phyloP scores from a whole-genome alignment of 2,329 filamentous ascomycete genomes.

The Venturia effusa region DNA sequence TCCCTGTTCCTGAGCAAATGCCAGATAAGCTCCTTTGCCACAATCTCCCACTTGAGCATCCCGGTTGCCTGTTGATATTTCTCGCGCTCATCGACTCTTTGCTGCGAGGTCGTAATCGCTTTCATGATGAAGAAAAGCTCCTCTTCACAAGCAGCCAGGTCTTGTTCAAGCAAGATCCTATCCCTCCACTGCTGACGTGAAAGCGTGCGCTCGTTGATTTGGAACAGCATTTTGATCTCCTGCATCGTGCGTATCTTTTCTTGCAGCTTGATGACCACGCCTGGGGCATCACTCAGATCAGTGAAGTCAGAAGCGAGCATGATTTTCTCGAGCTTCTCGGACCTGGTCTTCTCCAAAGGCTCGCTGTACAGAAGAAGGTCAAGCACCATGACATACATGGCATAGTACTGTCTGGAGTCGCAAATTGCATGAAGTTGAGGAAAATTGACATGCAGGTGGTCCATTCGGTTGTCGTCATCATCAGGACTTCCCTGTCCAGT shows the following conservation, averaged over 20 bases:
- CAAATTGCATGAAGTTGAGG: slow-evolving; percentile 89
- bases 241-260: slow-evolving; percentile 87
- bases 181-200: slow-evolving; percentile 90
- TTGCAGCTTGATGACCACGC: slow-evolving; percentile 85
- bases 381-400: slow-evolving; percentile 94
- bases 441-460: slow-evolving; percentile 95
- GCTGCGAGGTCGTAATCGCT: slow-evolving; percentile 91
- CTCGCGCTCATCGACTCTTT: slow-evolving; percentile 63
- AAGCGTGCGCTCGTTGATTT: slow-evolving; percentile 77
- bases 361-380: slow-evolving; percentile 95
- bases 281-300: slow-evolving; percentile 83
- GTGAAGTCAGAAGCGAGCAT: slow-evolving; percentile 98
- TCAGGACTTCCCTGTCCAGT: slow-evolving; percentile 46
- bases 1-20: slow-evolving; percentile 81
- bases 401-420: slow-evolving; percentile 94
- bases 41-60: slow-evolving; percentile 81
- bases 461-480: slow-evolving; percentile 67
- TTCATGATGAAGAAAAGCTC: slow-evolving; percentile 99
- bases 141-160: slow-evolving; percentile 82
- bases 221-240: slow-evolving; percentile 94
- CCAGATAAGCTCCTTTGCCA: slow-evolving; percentile 94
- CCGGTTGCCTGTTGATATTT: slow-evolving; percentile 58
- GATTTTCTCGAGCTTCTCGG: slow-evolving; percentile 91
- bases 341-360: slow-evolving; percentile 93
- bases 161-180: slow-evolving; percentile 75